Base-by-base conservation (phyloP, 1,284 basidiomycete species). In the Marasmius tenuissimus region DNA sequence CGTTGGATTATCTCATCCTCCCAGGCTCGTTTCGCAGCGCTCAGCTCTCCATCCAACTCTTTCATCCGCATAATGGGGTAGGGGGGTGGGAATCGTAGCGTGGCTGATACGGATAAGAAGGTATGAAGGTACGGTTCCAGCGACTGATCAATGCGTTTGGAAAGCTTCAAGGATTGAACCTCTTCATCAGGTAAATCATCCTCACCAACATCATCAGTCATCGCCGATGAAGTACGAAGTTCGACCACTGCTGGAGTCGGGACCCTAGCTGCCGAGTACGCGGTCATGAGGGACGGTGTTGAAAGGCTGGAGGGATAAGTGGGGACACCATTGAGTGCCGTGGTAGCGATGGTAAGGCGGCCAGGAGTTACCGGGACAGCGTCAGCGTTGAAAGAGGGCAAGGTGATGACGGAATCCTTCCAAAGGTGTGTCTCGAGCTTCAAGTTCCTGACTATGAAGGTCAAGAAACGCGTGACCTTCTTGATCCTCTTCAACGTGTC, bases 401-500 rank as follows among this genome's bases (percentile, higher is more conserved):
- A 73, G 4, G 91, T 91, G 66, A 96, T 91, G 60, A 94, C 87
- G 54, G 93, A 94, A 74, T 99, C 97, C 72, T 93, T 94, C 88
- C 96, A 97, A 18, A 99, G 82, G 70, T 94, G 92, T 0, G 93
- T 94, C 78, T 99, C 97, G 68, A 98, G 84, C 72, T 96, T 95
- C 71, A 98, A 78, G 71, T 97, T 96, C 59, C 92, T 85, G 14
- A 94, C 96, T 63, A 97, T 92, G 72, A 97, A 93, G 0, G 92
- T 88, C 75, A 98, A 85, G 76, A 98, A 95, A 42, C 93, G 84
- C 20, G 96, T 92, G 59, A 99, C 92, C 70, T 92, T 90, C 81
- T 99, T 99, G 72, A 99, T 85, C 48, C 90, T 89, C 57, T 84
- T 84, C 59, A 99, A 79, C 0, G 87, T 92, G 42, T 88, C 86